phyloP scores from a whole-genome alignment of 306 rosid species.

The Mimosa pudica region DNA sequence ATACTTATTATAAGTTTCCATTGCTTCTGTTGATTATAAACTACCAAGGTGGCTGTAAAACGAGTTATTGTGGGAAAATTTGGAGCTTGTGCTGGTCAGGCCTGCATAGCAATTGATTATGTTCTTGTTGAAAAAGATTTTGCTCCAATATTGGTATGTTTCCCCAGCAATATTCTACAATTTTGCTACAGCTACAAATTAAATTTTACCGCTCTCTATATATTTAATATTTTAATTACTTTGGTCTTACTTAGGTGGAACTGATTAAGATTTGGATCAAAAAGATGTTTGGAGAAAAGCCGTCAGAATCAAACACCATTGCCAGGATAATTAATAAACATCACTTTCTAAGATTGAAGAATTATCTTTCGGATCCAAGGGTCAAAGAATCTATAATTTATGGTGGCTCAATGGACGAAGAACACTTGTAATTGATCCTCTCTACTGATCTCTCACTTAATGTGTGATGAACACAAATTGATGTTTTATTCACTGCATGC shows the following conservation, averaged over 20 bases:
- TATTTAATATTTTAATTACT: background rate
- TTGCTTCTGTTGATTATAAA: background rate
- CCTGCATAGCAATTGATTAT: constrained; percentile 75
- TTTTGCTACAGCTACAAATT: background rate
- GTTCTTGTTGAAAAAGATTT: constrained; percentile 53
- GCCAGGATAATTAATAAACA: constrained; percentile 64
- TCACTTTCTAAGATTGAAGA: constrained; percentile 62
- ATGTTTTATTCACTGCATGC: background rate
- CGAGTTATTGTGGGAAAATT: constrained; percentile 65
- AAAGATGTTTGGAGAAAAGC: constrained; percentile 66
- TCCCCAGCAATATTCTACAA: background rate
- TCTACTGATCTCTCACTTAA: background rate
- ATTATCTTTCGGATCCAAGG: constrained; percentile 47
- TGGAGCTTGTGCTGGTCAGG: constrained; percentile 82
- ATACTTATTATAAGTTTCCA: background rate
- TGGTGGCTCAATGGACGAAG: constrained; percentile 74
- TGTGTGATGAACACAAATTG: background rate
- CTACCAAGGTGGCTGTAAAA: constrained; percentile 52
- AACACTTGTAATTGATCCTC: constrained; percentile 55
- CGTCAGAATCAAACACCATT: constrained; percentile 46
- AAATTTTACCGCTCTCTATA: background rate
- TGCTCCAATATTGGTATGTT: constrained; percentile 49
- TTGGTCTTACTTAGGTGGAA: constrained; percentile 53
- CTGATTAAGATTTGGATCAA: constrained; percentile 48
- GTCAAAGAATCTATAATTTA: constrained; percentile 55